Evolutionary conservation across 2,329 filamentous ascomycete species (phyloP).

Genomic region (Epichloe coenophiala): DNA sequence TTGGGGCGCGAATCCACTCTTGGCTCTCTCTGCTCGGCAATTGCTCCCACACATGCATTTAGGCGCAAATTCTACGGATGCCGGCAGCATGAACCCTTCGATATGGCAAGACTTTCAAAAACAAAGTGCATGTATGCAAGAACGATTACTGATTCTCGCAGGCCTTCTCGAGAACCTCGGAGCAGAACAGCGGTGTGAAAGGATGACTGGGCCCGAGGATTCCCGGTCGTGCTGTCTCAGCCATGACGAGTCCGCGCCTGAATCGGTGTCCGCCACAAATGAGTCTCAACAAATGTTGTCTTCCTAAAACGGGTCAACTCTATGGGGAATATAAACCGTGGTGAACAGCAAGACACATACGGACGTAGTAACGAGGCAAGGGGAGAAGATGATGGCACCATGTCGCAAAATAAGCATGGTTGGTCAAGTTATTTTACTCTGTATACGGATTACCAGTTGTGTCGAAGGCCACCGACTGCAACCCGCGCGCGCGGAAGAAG

Average conservation of each 20-base stretch:
- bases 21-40: no score
- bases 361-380: background rate
- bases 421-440: background rate
- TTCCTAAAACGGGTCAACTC: background rate
- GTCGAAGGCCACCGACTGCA: background rate
- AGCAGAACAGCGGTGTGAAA: slow-evolving; percentile 5
- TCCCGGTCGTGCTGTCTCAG: slow-evolving; percentile 5
- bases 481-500: background rate
- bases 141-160: no score
- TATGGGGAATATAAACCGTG: background rate
- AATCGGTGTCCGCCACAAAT: background rate
- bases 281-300: background rate
- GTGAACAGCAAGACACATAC: background rate
- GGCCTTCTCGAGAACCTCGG: background rate
- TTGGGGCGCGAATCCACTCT: no score
- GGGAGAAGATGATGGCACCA: background rate
- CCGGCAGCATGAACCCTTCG: background rate
- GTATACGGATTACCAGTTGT: background rate
- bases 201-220: background rate
- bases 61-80: no score
- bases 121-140: no score
- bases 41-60: no score
- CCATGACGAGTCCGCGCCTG: slow-evolving; percentile 1
- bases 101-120: background rate
- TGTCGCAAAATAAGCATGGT: background rate